These are phyloP conservation scores for Aciculoconidium aculeatum DNA, from an alignment of 805 yeast genomes.

Conservation along the genomic window DNA sequence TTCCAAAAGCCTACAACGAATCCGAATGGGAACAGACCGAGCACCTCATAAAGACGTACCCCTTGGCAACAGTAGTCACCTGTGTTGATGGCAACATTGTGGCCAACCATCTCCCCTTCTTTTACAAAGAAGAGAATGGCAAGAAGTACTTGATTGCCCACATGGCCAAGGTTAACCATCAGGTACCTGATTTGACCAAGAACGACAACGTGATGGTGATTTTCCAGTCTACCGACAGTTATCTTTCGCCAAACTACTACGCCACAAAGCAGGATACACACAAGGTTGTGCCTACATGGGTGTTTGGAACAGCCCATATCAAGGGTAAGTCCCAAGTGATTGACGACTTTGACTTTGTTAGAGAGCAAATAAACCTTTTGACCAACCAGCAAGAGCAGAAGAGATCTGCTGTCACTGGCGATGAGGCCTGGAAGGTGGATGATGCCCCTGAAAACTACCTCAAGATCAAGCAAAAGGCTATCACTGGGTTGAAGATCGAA, in stretches of 20 bases:
- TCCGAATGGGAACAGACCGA: slow-evolving; percentile 33
- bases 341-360: slow-evolving; percentile 42
- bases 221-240: slow-evolving; percentile 47
- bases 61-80: slow-evolving; percentile 49
- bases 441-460: slow-evolving; percentile 50
- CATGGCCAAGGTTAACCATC: slow-evolving; percentile 48
- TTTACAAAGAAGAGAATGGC: slow-evolving; percentile 31
- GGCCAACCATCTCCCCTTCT: slow-evolving; percentile 57
- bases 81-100: slow-evolving; percentile 34
- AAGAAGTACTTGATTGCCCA: slow-evolving; percentile 46
- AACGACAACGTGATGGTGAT: slow-evolving; percentile 41
- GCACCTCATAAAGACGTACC: slow-evolving; percentile 39
- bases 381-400: slow-evolving; percentile 43
- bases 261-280: slow-evolving; percentile 50
- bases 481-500: slow-evolving; percentile 52
- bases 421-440: slow-evolving; percentile 45
- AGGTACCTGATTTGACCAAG: slow-evolving; percentile 34
- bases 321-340: slow-evolving; percentile 44
- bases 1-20: slow-evolving; percentile 27
- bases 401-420: slow-evolving; percentile 14
- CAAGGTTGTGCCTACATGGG: slow-evolving; percentile 69
- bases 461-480: slow-evolving; percentile 39
- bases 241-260: slow-evolving; percentile 57
- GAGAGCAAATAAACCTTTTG: slow-evolving; percentile 37
- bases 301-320: slow-evolving; percentile 51